These are phyloP conservation scores for Nigrospora osmanthi DNA, from an alignment of 2,329 filamentous ascomycete species.

Conservation along the genomic window DNA sequence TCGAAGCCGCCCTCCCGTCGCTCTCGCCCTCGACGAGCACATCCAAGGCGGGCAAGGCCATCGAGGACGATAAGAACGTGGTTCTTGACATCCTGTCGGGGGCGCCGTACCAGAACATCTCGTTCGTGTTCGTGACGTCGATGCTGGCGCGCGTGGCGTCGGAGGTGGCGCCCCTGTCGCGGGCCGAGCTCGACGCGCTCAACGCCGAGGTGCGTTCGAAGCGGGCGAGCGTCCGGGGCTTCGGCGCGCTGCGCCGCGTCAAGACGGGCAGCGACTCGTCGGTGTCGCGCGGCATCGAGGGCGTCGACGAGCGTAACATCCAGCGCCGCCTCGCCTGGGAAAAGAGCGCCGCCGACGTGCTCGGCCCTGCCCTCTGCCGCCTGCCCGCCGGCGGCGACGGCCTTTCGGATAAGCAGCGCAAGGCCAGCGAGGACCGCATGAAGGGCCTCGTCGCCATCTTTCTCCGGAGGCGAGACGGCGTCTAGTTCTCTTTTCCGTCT, in stretches of 20 bases:
- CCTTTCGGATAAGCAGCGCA: constrained; percentile 46
- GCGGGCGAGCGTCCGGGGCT: constrained; percentile 17
- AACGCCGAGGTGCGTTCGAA: constrained; percentile 5
- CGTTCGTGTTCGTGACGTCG: constrained; percentile 78
- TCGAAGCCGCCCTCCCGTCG: constrained; percentile 50
- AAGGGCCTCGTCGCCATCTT: constrained; percentile 65
- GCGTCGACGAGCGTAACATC: constrained; percentile 29
- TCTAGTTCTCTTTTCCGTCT: background rate
- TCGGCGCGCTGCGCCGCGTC: constrained; percentile 28
- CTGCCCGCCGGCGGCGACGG: constrained; percentile 17
- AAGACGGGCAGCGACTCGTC: constrained; percentile 10
- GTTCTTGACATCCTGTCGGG: constrained; percentile 68
- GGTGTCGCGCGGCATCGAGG: constrained; percentile 11
- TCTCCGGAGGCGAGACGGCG: constrained; percentile 27
- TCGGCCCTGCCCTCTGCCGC: constrained; percentile 57
- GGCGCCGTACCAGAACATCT: constrained; percentile 74
- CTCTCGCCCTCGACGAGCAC: constrained; percentile 12
- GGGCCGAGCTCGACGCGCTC: background rate
- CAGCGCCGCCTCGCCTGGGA: constrained; percentile 53
- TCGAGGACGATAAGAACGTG: constrained; percentile 37
- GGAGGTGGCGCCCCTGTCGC: constrained; percentile 27
- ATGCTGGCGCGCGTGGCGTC: constrained; percentile 54
- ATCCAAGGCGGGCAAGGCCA: constrained; percentile 9
- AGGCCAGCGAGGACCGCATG: constrained; percentile 54
- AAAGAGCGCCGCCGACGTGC: constrained; percentile 54